Percentiles rank a stretch among this genome's conserved stretches.
Conservation (phyloP, 441 rosid species). For the Populus hybrid region DNA sequence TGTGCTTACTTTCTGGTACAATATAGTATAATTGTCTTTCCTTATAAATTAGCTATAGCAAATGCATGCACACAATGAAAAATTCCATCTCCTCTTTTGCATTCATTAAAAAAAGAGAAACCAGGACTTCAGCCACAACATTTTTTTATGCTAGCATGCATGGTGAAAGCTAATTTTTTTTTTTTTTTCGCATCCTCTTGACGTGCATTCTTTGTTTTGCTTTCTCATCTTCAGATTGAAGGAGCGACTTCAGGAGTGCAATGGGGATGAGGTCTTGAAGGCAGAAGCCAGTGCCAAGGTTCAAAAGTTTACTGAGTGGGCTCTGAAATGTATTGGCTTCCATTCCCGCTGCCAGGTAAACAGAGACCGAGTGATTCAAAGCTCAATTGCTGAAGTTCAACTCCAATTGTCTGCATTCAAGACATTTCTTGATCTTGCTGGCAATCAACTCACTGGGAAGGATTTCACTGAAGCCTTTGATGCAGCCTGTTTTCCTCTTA, state of each 20-base stretch:
- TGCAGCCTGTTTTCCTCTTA: conserved; percentile 94
- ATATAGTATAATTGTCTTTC: background rate
- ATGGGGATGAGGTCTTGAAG: conserved; percentile 82
- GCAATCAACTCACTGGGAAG: conserved; percentile 83
- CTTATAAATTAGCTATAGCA: background rate
- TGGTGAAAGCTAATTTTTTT: background rate
- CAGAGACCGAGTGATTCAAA: conserved; percentile 56
- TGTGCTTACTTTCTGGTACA: background rate
- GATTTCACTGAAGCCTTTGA: conserved; percentile 97
- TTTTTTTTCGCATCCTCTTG: conserved; percentile 1
- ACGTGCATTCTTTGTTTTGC: conserved; percentile 2
- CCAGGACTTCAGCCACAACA: background rate
- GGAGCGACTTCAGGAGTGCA: conserved; percentile 92
- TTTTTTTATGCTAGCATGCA: background rate
- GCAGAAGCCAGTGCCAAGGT: conserved; percentile 94
- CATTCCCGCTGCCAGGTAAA: conserved; percentile 83
- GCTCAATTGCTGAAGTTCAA: conserved; percentile 74
- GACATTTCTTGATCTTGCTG: conserved; percentile 78
- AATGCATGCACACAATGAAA: background rate
- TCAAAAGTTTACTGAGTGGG: conserved; percentile 96
- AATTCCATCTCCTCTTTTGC: background rate
- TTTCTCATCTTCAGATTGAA: conserved; percentile 56
- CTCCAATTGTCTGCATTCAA: conserved; percentile 90
- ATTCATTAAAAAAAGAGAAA: background rate
- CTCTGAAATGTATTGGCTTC: conserved; percentile 85